phyloP scores from a whole-genome alignment of 2,329 filamentous ascomycete genomes.

The Fusarium sp. region DNA sequence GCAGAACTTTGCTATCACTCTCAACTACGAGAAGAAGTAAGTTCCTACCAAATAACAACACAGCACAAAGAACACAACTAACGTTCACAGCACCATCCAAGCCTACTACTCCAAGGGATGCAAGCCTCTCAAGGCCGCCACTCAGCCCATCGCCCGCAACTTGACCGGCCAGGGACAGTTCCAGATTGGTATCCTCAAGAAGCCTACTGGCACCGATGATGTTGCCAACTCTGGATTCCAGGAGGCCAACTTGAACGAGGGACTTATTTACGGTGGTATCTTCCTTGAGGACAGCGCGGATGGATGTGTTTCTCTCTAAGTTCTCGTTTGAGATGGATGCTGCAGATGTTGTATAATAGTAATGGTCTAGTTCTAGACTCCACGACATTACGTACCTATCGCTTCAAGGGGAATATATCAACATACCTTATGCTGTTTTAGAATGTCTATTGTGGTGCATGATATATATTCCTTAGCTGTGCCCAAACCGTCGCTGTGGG shows the following conservation, averaged over 20 bases:
- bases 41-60: conserved; percentile 34
- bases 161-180: conserved; percentile 66
- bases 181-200: conserved; percentile 72
- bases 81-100: conserved; percentile 58
- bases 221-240: conserved; percentile 61
- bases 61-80: background rate
- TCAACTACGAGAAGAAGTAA: conserved; percentile 67
- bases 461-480: background rate
- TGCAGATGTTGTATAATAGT: background rate
- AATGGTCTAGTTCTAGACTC: background rate
- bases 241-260: conserved; percentile 60
- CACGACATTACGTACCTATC: background rate
- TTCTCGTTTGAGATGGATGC: background rate
- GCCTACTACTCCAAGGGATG: conserved; percentile 65
- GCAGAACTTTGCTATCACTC: conserved; percentile 70
- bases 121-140: conserved; percentile 58
- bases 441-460: background rate
- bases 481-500: no score
- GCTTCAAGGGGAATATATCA: background rate
- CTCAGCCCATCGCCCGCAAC: conserved; percentile 60
- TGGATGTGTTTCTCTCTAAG: conserved; percentile 47
- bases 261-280: conserved; percentile 61
- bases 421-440: background rate
- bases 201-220: conserved; percentile 60
- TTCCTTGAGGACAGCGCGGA: conserved; percentile 61